Percentiles rank a stretch among this genome's conserved stretches.
These are phyloP conservation scores for Inonotus obliquus DNA, from an alignment of 1,284 basidiomycete genomes.

Conservation along the genomic window DNA sequence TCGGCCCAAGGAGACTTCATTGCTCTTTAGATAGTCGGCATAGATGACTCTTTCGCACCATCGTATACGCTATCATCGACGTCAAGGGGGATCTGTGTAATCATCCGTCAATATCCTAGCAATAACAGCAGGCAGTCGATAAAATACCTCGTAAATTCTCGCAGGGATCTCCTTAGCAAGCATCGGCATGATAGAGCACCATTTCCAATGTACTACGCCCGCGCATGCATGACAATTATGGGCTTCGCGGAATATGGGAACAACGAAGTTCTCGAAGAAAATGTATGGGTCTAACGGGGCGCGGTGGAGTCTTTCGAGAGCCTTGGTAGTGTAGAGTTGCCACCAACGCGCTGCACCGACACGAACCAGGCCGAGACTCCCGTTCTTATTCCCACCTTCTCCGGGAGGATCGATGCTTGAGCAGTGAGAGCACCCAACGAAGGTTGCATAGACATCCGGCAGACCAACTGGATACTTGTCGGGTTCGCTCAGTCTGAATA, in stretches of 20 bases:
- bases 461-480: slow-evolving; percentile 1
- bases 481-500: not conserved
- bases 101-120: not conserved
- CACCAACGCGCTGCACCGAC: slow-evolving; percentile 1
- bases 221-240: not conserved
- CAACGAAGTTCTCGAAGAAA: not conserved
- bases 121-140: not conserved
- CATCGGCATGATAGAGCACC: slow-evolving; percentile 3
- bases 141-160: not conserved
- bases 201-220: slow-evolving; percentile 3
- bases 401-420: not conserved
- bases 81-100: not conserved
- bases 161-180: not conserved
- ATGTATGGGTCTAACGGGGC: not conserved
- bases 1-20: no score
- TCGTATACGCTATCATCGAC: not conserved
- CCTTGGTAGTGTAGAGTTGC: not conserved
- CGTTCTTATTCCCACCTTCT: not conserved
- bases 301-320: not conserved
- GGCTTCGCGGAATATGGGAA: slow-evolving; percentile 2
- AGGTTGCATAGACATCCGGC: slow-evolving; percentile 1
- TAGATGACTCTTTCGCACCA: no score
- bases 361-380: not conserved
- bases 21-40: no score
- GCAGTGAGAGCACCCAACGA: not conserved